Base-by-base conservation (phyloP, 345 rosid species). In the Heritiera fomes region DNA sequence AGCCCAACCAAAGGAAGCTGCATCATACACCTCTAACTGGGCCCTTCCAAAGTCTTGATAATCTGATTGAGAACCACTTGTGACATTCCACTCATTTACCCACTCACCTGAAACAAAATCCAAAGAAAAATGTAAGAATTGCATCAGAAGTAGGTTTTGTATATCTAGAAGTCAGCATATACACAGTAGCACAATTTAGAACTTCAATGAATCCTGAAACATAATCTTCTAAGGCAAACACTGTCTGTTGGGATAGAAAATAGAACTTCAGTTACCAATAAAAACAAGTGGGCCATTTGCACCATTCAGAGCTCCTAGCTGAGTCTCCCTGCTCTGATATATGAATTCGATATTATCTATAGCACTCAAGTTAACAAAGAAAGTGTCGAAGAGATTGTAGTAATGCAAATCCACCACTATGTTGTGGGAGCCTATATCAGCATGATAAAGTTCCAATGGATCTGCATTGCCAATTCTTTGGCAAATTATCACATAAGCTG, bases 401-500 rank as follows among this genome's bases (percentile, higher is more conserved):
- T 84, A 92, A 80, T 92, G 97, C 77, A 92, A 84, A 82, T 92
- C 97, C 84, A 92, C 86, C 78, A 92, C 97, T 56, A 85, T 0
- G 59, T 92, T 87, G 68, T 88, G 86, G 11, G 85, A 83, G 70
- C 94, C 91, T 69, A 92, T 80, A 75, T 86, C 81, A 30, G 97
- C 91, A 73, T 85, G 87, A 79, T 86, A 89, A 66, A 92, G 94
- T 80, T 92, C 97, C 61, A 86, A 20, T 0, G 92, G 94, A 77
- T 90, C 91, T 4, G 90, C 94, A 80, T 88, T 87, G 87, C 97
- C 97, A 8, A 92, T 90, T 86, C 94, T 88, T 82, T 92, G 97
- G 83, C 94, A 92, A 17, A 89, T 17, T 55, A 92, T 88, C 75
- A 92, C 94, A 58, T 89, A 92, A 52, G 91, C 89, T 46, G 82